Conservation (phyloP, 139 green algal species). For the Auxenochlorella protothecoides region DNA sequence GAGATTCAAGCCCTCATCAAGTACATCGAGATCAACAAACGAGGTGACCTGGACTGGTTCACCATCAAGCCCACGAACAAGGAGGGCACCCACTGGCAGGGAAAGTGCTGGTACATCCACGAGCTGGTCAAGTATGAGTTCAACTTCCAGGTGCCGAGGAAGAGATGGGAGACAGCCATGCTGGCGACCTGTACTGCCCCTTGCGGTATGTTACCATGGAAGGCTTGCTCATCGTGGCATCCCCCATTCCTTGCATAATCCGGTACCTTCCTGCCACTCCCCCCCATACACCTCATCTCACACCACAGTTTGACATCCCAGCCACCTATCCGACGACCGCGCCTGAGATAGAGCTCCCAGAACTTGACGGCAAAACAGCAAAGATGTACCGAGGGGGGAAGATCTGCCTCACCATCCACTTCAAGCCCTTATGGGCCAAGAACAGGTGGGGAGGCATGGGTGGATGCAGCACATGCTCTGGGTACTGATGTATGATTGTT, state of each 20-base stretch:
- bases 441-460: slow-evolving; percentile 45
- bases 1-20: slow-evolving; percentile 83
- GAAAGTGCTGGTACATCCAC: slow-evolving; percentile 73
- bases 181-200: no score
- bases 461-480: neutral
- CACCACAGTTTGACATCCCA: slow-evolving; percentile 80
- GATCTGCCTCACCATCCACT: slow-evolving; percentile 96
- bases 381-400: slow-evolving; percentile 98
- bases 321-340: slow-evolving; percentile 80
- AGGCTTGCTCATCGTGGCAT: no score
- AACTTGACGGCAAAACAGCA: slow-evolving; percentile 91
- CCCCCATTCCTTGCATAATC: no score
- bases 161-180: no score
- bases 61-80: slow-evolving; percentile 68
- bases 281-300: no score
- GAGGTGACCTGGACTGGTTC: slow-evolving; percentile 92
- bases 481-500: neutral
- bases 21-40: slow-evolving; percentile 95
- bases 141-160: slow-evolving; percentile 56
- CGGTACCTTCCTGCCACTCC: no score
- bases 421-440: slow-evolving; percentile 91
- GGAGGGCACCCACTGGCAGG: slow-evolving; percentile 72
- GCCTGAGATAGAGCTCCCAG: slow-evolving; percentile 89
- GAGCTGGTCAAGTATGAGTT: slow-evolving; percentile 95
- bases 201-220: no score